Evolutionary conservation across 2,329 filamentous ascomycete species (phyloP).

Genomic region (Colletotrichum melonis): DNA sequence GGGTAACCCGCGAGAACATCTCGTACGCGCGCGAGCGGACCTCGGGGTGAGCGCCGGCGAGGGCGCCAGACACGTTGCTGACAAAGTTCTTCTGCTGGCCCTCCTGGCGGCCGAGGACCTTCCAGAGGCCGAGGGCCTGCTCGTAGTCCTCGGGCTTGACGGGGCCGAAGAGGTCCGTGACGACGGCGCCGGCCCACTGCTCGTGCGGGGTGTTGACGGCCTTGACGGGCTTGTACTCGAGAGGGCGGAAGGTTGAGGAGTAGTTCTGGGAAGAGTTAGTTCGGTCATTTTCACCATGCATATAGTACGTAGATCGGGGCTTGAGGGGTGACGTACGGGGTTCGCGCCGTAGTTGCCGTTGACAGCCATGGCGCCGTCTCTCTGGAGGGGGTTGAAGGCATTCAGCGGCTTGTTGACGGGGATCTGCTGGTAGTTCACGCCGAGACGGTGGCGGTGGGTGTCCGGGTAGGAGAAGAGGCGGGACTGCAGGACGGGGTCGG

Average conservation of each 20-base stretch:
- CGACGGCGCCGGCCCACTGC: constrained; percentile 58
- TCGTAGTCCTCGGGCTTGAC: constrained; percentile 62
- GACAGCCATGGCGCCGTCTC: constrained; percentile 77
- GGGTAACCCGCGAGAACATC: constrained; percentile 70
- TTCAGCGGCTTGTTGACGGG: constrained; percentile 68
- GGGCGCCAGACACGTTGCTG: constrained; percentile 67
- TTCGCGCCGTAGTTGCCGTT: constrained; percentile 73
- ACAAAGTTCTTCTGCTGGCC: constrained; percentile 73
- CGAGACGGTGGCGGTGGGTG: constrained; percentile 72
- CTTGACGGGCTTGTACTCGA: constrained; percentile 56
- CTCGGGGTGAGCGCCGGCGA: constrained; percentile 63
- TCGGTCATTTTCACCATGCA: neutral
- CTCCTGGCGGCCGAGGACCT: constrained; percentile 56
- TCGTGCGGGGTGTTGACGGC: constrained; percentile 55
- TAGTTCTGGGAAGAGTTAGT: constrained; percentile 55
- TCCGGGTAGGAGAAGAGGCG: constrained; percentile 72
- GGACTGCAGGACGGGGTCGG: constrained; percentile 71
- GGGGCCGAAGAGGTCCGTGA: constrained; percentile 56
- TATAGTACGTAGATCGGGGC: neutral
- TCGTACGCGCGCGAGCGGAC: constrained; percentile 69
- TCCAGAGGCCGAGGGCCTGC: constrained; percentile 61
- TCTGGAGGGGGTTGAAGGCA: constrained; percentile 76
- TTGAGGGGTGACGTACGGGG: constrained; percentile 44
- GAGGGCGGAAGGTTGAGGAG: constrained; percentile 55
- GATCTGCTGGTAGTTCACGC: constrained; percentile 73